Evolutionary conservation across 768 basidiomycete species (phyloP), one percentile per base, ranked within the genome.

Genomic region (Vishniacozyma victoriae): DNA sequence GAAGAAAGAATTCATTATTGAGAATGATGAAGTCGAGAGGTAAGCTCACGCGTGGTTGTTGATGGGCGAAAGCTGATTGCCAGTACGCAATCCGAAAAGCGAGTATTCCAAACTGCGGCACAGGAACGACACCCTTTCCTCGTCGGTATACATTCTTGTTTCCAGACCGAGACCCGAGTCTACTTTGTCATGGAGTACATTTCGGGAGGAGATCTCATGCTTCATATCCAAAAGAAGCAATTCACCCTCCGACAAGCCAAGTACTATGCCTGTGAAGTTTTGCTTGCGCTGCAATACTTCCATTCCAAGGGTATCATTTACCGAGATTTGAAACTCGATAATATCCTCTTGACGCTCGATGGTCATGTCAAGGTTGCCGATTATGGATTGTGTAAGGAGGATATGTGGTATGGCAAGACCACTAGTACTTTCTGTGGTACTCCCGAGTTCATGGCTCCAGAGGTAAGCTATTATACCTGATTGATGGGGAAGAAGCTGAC

Each of bases 151-250:
- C 95, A 97, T 69, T 97, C 93, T 14, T 97, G 95, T 77, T 99
- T 99, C 82, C 95, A 99, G 75, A 97, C 95, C 3, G 95, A 97
- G 73, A 97, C 95, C 3, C 85, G 95, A 18, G 85, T 99, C 43
- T 99, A 99, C 77, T 97, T 99, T 69, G 95, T 97, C 60, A 97
- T 99, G 95, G 95, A 97, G 75, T 99, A 97, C 74, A 86, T 99
- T 54, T 91, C 89, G 64, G 95, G 95, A 51, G 95, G 95, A 59
- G 95, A 99, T 76, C 79, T 99, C 51, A 97, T 99, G 95, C 78
- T 97, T 58, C 95, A 99, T 73, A 97, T 99, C 63, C 95, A 99
- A 71, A 83, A 93, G 69, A 92, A 93, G 74, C 95, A 99, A 64
- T 99, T 99, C 74, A 96, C 93, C 37, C 82, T 97, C 15, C 85